Evolutionary conservation across 768 basidiomycete species (phyloP), one percentile per base, ranked within the genome.

Genomic region (Cystobasidiopsis lactophilus): DNA sequence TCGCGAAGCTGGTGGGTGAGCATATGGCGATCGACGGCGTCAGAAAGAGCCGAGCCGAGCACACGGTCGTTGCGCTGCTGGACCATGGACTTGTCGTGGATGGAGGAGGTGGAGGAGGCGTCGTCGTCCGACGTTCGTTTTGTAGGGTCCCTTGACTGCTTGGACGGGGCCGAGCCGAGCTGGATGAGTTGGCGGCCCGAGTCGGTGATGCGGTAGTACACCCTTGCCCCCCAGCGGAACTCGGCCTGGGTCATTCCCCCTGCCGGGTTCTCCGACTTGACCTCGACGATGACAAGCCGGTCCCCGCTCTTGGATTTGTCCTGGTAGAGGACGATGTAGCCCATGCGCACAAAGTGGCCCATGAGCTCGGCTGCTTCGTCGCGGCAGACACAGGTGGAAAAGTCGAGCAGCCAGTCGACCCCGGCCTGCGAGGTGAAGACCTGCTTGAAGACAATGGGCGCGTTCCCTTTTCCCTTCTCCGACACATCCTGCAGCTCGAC

Each of bases 301-400:
- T 52, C 40, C 4, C 62, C 56, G 3, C 57, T 51, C 23, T 56
- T 68, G 63, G 58, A 61, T 54, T 53, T 58, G 59, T 68, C 39
- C 56, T 61, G 51, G 61, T 67, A 85, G 40, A 96, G 72, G 2
- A 71, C 69, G 67, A 98, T 81, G 57, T 91, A 77, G 38, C 86
- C 84, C 62, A 88, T 93, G 50, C 93, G 79, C 43, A 95, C 88
- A 62, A 96, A 95, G 65, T 96, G 93, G 3, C 89, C 93, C 2
- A 85, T 81, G 77, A 96, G 82, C 71, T 98, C 93, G 11, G 86
- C 85, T 0, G 86, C 89, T 66, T 96, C 93, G 63, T 98, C 93
- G 50, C 85, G 73, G 23, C 88, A 88, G 31, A 88, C 85, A 31
- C 89, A 85, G 1, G 89, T 93, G 0, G 93, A 86, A 61, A 86